Percentiles rank a stretch among this genome's conserved stretches.
These are phyloP conservation scores for Coemansia sp. DNA, from an alignment of 192 early-diverging fungal genomes.

Conservation along the genomic window DNA sequence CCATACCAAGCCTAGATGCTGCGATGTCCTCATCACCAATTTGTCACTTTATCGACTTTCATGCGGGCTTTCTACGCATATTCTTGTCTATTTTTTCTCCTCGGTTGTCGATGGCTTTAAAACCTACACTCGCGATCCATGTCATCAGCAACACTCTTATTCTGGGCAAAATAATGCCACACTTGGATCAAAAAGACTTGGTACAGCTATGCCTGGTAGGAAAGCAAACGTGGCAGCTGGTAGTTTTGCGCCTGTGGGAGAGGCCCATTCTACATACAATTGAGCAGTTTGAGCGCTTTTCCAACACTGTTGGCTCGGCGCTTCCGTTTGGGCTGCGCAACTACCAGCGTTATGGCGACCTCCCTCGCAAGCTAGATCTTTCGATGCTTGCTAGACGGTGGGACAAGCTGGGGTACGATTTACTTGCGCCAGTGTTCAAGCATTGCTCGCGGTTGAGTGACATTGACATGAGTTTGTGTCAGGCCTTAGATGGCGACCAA, in stretches of 20 bases:
- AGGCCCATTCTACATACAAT: conserved; percentile 1
- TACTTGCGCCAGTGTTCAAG: conserved; percentile 8
- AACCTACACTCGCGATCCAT: neutral
- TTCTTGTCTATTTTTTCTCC: neutral
- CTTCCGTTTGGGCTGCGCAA: conserved; percentile 7
- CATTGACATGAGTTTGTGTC: conserved; percentile 28
- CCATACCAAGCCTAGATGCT: neutral
- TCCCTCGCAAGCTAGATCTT: conserved; percentile 18
- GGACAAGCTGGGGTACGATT: conserved; percentile 15
- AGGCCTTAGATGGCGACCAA: neutral
- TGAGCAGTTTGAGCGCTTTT: conserved; percentile 5
- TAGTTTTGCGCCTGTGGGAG: conserved; percentile 9
- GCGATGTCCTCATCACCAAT: neutral
- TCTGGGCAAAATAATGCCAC: neutral
- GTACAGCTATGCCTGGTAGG: neutral
- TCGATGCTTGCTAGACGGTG: conserved; percentile 26
- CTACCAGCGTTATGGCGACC: conserved; percentile 9
- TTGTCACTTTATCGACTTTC: neutral
- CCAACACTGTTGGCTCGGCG: neutral
- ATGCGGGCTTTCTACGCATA: neutral
- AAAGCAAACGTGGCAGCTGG: conserved; percentile 19
- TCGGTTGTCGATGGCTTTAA: neutral
- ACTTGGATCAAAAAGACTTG: conserved; percentile 1
- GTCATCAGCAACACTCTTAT: conserved; percentile 4
- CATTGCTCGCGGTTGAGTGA: neutral